phyloP scores from a whole-genome alignment of 2,329 filamentous ascomycete genomes.

The Acrodontium crateriforme region DNA sequence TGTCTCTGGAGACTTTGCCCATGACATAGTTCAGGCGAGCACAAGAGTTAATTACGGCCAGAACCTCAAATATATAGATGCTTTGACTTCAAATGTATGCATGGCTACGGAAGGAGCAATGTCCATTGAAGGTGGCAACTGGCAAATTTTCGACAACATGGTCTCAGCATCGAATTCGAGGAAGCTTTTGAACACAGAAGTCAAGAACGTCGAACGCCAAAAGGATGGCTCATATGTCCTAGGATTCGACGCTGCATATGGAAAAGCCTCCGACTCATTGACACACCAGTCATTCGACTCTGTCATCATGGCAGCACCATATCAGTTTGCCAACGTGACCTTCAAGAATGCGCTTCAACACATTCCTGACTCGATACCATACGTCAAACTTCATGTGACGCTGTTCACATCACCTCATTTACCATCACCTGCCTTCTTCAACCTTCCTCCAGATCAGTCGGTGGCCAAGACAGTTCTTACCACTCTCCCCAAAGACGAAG shows the following conservation, averaged over 20 bases:
- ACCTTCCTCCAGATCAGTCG: conserved; percentile 40
- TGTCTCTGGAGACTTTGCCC: conserved; percentile 53
- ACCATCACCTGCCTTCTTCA: conserved; percentile 63
- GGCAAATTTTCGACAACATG: conserved; percentile 85
- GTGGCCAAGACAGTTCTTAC: conserved; percentile 71
- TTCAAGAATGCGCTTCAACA: conserved; percentile 31
- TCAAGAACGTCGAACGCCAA: conserved; percentile 41
- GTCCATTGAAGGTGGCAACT: conserved; percentile 72
- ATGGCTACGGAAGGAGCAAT: conserved; percentile 80
- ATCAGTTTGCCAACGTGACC: conserved; percentile 62
- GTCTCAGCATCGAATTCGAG: conserved; percentile 48
- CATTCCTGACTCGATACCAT: conserved; percentile 65
- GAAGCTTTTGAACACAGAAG: conserved; percentile 52
- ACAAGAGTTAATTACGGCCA: conserved; percentile 93
- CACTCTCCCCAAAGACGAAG: conserved; percentile 52
- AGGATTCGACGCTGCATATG: no score
- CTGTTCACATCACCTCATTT: conserved; percentile 65
- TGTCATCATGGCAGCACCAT: conserved; percentile 69
- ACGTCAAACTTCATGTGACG: conserved; percentile 76
- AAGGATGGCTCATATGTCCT: conserved; percentile 1
- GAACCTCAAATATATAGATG: conserved; percentile 75
- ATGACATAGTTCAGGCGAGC: conserved; percentile 76
- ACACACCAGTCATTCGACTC: conserved; percentile 25
- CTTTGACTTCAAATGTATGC: conserved; percentile 79
- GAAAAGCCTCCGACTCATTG: background rate